Evolutionary conservation across 371 early-diverging fungal species (phyloP), one percentile per base, ranked within the genome.

Genomic region (Zychaea mexicana): DNA sequence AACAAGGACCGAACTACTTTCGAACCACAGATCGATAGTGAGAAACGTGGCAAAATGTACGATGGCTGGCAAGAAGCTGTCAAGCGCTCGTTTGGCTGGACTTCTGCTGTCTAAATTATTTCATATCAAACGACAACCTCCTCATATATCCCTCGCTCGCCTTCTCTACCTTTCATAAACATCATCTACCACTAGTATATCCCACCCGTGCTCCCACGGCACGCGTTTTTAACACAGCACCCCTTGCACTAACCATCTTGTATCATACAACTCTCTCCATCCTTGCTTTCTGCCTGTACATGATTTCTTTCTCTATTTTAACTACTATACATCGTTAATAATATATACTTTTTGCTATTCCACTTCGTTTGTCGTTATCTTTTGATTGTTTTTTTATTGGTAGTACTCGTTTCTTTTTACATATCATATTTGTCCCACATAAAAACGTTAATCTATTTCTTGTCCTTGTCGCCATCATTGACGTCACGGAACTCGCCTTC

Each of bases 1-100:
- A 63, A 60, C 27, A 70, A 81, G 3, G 78, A 71, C 19, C 52
- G 46, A 28, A 72, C 68, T 10, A 62, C 70, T 0, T 91, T 90
- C 68, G 67, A 66, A 45, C 74, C 84, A 24, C 46, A 70, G 21
- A 79, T 85, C 45, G 53, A 76, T 30, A 66, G 66, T 10, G 68
- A 82, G 53, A 85, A 89, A 58, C 87, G 95, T 60, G 84, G 84
- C 7, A 71, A 71, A 39, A 85, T 89, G 81, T 90, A 85, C 66
- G 69, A 71, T 52, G 83, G 88, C 30, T 97, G 98, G 98, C 86
- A 93, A 70, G 88, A 89, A 74, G 98, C 98, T 26, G 88, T 97
- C 22, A 82, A 91, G 58, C 84, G 86, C 69, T 89, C 87, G 33
- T 81, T 89, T 64, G 88, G 84, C 57, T 93, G 91, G 87, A 83